These are phyloP conservation scores for Ulvella scutata DNA, from an alignment of 139 green algal genomes.

Conservation along the genomic window DNA sequence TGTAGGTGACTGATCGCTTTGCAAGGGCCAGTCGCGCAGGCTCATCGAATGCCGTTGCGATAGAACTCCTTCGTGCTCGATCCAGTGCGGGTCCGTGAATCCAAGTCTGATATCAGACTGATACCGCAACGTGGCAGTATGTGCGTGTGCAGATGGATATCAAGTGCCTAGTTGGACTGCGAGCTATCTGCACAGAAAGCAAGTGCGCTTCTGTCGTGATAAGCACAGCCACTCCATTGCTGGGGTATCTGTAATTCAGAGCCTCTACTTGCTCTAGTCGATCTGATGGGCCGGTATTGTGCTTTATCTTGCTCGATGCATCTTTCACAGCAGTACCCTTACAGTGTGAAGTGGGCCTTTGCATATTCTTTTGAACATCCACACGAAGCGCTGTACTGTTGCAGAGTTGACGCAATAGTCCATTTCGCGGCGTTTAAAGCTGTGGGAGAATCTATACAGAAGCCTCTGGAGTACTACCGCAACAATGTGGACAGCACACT, in stretches of 20 bases:
- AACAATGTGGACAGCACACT: conserved; percentile 91
- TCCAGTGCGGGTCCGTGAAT: no score
- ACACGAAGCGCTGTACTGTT: not conserved
- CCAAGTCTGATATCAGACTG: no score
- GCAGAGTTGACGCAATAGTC: conserved; percentile 73
- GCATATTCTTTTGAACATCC: not conserved
- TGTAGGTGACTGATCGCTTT: no score
- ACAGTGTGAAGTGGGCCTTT: not conserved
- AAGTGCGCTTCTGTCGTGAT: conserved; percentile 9
- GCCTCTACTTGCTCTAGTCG: no score
- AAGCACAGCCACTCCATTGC: not conserved
- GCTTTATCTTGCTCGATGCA: not conserved
- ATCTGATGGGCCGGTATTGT: not conserved
- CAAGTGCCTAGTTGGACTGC: conserved; percentile 5
- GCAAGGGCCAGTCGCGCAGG: no score
- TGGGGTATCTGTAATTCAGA: not conserved
- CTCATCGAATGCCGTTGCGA: no score
- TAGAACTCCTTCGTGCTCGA: no score
- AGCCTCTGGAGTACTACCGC: conserved; percentile 90
- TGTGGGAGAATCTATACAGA: conserved; percentile 76
- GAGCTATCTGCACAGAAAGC: conserved; percentile 9
- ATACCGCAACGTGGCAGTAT: no score
- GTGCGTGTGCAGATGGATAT: conserved; percentile 15
- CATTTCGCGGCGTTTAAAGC: conserved; percentile 94
- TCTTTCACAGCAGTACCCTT: conserved; percentile 21